A percentile compares a stretch with the other conserved stretches of the same genome.
Evolutionary conservation across 1,139 yeast species (phyloP).

Genomic region (Yamadazyma pseudoaaseri): DNA sequence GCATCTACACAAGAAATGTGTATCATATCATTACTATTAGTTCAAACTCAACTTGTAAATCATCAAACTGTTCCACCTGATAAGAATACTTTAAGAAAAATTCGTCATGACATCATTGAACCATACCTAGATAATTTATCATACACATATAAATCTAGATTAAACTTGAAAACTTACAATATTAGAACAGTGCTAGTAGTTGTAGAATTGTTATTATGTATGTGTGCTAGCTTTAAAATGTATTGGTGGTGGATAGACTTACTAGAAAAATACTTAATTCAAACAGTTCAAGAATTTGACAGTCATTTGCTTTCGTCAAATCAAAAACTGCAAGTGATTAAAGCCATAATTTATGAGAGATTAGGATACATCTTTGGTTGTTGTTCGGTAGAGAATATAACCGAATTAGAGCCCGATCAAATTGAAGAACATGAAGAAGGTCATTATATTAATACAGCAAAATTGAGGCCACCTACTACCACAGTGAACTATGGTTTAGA

Average conservation of each 20-base stretch:
- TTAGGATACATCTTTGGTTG: slow-evolving; percentile 39
- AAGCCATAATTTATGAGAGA: slow-evolving; percentile 42
- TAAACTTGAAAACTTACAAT: slow-evolving; percentile 62
- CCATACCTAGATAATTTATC: slow-evolving; percentile 66
- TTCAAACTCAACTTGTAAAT: slow-evolving; percentile 45
- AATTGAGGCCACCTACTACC: slow-evolving; percentile 11
- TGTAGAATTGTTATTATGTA: slow-evolving; percentile 55
- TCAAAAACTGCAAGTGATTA: slow-evolving; percentile 37
- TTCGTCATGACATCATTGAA: slow-evolving; percentile 60
- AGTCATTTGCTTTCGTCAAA: slow-evolving; percentile 32
- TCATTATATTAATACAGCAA: slow-evolving; percentile 10
- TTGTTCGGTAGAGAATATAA: slow-evolving; percentile 13
- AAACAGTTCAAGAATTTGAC: slow-evolving; percentile 39
- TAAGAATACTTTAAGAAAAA: slow-evolving; percentile 55
- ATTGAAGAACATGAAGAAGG: slow-evolving; percentile 10
- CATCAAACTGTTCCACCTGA: slow-evolving; percentile 26
- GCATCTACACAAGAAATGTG: slow-evolving; percentile 91
- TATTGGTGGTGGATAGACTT: slow-evolving; percentile 52
- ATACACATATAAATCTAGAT: slow-evolving; percentile 54
- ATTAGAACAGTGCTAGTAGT: slow-evolving; percentile 44
- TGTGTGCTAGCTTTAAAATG: slow-evolving; percentile 35
- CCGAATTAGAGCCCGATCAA: slow-evolving; percentile 5
- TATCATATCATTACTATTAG: slow-evolving; percentile 69
- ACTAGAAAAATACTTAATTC: slow-evolving; percentile 44
- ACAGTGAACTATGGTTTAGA: slow-evolving; percentile 31